A percentile compares a stretch with the other conserved stretches of the same genome.
These are phyloP conservation scores for Diutina rugosa DNA, from an alignment of 1,139 yeast genomes.

Conservation along the genomic window DNA sequence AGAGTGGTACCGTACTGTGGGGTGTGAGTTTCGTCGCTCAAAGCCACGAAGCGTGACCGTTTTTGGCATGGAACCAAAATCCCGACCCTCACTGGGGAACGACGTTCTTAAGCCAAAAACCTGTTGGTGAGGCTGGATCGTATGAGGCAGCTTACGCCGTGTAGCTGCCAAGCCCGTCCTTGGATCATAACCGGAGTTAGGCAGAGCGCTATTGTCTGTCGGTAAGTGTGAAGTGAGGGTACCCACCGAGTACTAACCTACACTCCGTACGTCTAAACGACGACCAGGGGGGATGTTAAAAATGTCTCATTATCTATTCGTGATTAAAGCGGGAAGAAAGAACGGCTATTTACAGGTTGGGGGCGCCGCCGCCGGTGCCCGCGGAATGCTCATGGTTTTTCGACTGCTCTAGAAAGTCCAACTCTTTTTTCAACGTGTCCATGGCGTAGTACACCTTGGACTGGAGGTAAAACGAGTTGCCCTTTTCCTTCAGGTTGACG, in stretches of 20 bases:
- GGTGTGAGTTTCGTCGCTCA: too few relatives aligned
- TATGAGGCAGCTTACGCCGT: too few relatives aligned
- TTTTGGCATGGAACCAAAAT: too few relatives aligned
- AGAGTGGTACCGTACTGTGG: too few relatives aligned
- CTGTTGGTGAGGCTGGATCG: too few relatives aligned
- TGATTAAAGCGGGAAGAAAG: neutral
- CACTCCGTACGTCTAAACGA: neutral
- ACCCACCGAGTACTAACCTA: neutral
- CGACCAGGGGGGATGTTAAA: neutral
- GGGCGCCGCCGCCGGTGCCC: slow-evolving; percentile 9
- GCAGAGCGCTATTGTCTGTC: neutral
- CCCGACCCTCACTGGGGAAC: too few relatives aligned
- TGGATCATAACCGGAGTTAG: neutral
- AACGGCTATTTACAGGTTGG: neutral
- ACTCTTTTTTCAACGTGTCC: slow-evolving; percentile 34
- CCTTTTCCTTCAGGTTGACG: slow-evolving; percentile 84
- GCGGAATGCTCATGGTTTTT: slow-evolving; percentile 9
- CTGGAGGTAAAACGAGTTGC: slow-evolving; percentile 86
- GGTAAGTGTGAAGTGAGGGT: neutral
- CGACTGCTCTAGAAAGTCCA: slow-evolving; percentile 28
- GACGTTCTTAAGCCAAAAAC: too few relatives aligned
- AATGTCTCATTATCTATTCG: neutral
- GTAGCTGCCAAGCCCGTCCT: too few relatives aligned
- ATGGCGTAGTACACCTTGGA: slow-evolving; percentile 72
- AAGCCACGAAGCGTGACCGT: too few relatives aligned